A percentile compares a stretch with the other conserved stretches of the same genome.
phyloP scores from a whole-genome alignment of 192 early-diverging fungal genomes.

The Piromyces finnis region DNA sequence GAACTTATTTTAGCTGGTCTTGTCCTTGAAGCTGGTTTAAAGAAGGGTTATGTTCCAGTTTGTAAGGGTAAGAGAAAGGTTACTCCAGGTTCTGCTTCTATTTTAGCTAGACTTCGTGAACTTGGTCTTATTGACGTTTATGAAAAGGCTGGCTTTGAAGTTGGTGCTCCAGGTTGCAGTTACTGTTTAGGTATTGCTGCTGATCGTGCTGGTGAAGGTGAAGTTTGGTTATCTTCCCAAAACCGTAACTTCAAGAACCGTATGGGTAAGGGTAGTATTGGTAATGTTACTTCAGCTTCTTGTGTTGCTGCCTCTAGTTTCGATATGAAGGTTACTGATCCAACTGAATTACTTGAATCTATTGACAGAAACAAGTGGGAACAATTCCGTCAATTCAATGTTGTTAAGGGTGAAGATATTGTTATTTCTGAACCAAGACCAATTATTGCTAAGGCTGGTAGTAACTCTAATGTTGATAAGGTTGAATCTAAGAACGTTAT shows the following conservation, averaged over 20 bases:
- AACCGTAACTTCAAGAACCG: constrained; percentile 75
- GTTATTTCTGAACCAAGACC: constrained; percentile 48
- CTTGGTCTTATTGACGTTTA: constrained; percentile 56
- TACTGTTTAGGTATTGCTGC: constrained; percentile 68
- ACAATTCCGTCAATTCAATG: constrained; percentile 44
- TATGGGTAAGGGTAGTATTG: constrained; percentile 66
- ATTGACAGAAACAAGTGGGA: constrained; percentile 44
- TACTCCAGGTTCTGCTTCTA: constrained; percentile 59
- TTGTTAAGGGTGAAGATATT: constrained; percentile 38
- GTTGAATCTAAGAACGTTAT: constrained; percentile 7
- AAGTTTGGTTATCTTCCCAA: constrained; percentile 67
- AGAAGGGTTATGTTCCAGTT: constrained; percentile 42
- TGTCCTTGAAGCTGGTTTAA: constrained; percentile 53
- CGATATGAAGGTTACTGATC: constrained; percentile 51
- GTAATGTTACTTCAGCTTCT: constrained; percentile 56
- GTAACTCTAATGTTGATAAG: constrained; percentile 8
- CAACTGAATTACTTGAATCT: constrained; percentile 39
- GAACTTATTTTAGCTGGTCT: constrained; percentile 60
- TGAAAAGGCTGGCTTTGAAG: constrained; percentile 50
- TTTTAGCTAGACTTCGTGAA: constrained; percentile 55
- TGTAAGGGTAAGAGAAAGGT: constrained; percentile 45
- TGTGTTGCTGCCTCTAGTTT: constrained; percentile 64
- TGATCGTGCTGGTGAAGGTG: constrained; percentile 55
- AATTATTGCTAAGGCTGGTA: constrained; percentile 16
- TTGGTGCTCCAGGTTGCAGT: constrained; percentile 61